Percentiles rank a stretch among this genome's conserved stretches.
These are phyloP conservation scores for Aspergillus proliferans DNA, from an alignment of 2,329 filamentous ascomycete species.

Conservation along the genomic window DNA sequence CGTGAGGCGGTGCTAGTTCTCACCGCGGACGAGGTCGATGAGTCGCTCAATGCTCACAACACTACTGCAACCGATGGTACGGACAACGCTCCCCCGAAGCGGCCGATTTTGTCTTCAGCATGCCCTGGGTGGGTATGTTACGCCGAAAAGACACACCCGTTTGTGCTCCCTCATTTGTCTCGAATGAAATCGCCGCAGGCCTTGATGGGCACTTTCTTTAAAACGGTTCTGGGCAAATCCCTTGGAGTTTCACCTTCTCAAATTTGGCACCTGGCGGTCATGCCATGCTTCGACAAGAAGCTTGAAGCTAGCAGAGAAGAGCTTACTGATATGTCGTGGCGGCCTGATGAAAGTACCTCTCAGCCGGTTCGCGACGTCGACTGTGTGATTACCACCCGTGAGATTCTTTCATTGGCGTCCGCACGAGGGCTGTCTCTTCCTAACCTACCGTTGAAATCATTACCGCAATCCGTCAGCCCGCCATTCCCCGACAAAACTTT, in stretches of 20 bases:
- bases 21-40: slow-evolving; percentile 64
- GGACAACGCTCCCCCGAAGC: slow-evolving; percentile 27
- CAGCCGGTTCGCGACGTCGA: slow-evolving; percentile 75
- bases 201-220: slow-evolving; percentile 80
- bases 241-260: slow-evolving; percentile 67
- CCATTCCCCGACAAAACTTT: slow-evolving; percentile 69
- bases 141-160: slow-evolving; percentile 93
- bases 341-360: slow-evolving; percentile 26
- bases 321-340: slow-evolving; percentile 75
- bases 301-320: slow-evolving; percentile 91
- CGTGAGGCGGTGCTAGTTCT: slow-evolving; percentile 78
- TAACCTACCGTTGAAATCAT: slow-evolving; percentile 55
- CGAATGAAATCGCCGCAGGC: slow-evolving; percentile 91
- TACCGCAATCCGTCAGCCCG: slow-evolving; percentile 41
- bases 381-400: slow-evolving; percentile 94
- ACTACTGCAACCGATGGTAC: slow-evolving; percentile 7
- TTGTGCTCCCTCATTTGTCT: slow-evolving; percentile 85
- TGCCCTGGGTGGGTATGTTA: slow-evolving; percentile 99
- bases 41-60: slow-evolving; percentile 21
- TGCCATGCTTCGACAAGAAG: slow-evolving; percentile 99
- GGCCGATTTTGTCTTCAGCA: slow-evolving; percentile 65
- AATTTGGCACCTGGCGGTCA: slow-evolving; percentile 92
- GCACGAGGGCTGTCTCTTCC: slow-evolving; percentile 74
- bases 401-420: slow-evolving; percentile 82
- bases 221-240: slow-evolving; percentile 70